A percentile compares a stretch with the other conserved stretches of the same genome.
Evolutionary conservation across 257 asterid species (phyloP).

Genomic region (Solanum chaucha): DNA sequence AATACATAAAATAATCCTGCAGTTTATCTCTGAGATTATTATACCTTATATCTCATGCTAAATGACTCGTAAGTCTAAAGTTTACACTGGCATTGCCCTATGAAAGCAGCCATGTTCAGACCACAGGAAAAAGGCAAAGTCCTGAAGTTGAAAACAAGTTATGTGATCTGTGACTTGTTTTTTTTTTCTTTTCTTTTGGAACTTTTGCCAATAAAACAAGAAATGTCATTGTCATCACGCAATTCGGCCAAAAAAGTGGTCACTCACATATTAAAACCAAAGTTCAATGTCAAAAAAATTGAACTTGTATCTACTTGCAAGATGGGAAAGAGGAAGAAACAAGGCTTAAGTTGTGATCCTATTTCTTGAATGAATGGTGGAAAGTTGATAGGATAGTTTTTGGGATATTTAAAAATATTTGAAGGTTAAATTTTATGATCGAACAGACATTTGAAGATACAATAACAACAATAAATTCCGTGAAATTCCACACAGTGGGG

Average conservation of each 20-base stretch:
- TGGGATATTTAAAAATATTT: too few relatives aligned
- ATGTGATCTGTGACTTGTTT: neutral
- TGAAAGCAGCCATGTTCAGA: neutral
- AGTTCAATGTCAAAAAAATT: neutral
- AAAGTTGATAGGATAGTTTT: neutral
- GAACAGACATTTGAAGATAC: too few relatives aligned
- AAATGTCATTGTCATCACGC: slow-evolving; percentile 39
- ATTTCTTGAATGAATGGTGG: neutral
- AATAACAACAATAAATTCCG: too few relatives aligned
- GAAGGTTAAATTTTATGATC: neutral
- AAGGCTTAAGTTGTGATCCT: neutral
- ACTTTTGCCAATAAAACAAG: slow-evolving; percentile 20
- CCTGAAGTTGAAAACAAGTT: neutral
- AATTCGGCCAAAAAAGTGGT: slow-evolving; percentile 17
- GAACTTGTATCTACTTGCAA: neutral
- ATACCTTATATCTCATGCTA: too few relatives aligned
- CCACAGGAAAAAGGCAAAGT: neutral
- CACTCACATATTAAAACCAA: slow-evolving; percentile 1
- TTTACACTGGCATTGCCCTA: neutral
- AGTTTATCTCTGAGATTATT: fast-evolving
- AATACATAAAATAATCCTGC: too few relatives aligned
- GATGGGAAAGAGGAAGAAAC: neutral
- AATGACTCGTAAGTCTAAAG: neutral
- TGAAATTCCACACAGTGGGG: too few relatives aligned
- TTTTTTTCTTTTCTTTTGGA: neutral